Conservation (phyloP, 306 rosid genomes). For the Pyrus bretschneideri region DNA sequence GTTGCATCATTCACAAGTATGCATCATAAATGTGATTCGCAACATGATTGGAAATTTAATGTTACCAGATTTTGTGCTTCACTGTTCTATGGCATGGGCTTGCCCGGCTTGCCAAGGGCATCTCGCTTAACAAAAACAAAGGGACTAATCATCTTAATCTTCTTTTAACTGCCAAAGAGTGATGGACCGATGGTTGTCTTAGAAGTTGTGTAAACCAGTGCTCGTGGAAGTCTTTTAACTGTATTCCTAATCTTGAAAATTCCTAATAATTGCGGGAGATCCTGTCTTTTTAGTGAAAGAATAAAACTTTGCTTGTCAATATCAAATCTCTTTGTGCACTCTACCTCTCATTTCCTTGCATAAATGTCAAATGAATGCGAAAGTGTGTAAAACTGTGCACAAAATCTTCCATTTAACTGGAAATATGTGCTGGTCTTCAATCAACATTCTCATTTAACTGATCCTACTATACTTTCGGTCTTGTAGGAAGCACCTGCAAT, state of each 20-base stretch:
- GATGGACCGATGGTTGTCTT: background rate
- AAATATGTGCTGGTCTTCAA: background rate
- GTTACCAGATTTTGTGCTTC: background rate
- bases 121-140: too few relatives aligned
- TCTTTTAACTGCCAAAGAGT: background rate
- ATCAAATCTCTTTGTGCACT: background rate
- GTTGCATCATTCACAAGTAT: background rate
- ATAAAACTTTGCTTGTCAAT: background rate
- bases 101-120: background rate
- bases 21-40: background rate
- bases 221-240: background rate
- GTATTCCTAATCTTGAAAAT: background rate
- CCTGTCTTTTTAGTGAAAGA: background rate
- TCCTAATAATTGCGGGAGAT: background rate
- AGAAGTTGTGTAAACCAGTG: background rate
- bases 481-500: constrained; percentile 42
- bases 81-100: background rate
- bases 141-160: background rate
- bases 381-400: background rate
- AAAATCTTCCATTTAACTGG: background rate
- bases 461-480: background rate
- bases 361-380: background rate
- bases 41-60: background rate
- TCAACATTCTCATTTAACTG: background rate
- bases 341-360: background rate